These are phyloP conservation scores for Jamesozyma piceae DNA, from an alignment of 805 yeast species.

Conservation along the genomic window DNA sequence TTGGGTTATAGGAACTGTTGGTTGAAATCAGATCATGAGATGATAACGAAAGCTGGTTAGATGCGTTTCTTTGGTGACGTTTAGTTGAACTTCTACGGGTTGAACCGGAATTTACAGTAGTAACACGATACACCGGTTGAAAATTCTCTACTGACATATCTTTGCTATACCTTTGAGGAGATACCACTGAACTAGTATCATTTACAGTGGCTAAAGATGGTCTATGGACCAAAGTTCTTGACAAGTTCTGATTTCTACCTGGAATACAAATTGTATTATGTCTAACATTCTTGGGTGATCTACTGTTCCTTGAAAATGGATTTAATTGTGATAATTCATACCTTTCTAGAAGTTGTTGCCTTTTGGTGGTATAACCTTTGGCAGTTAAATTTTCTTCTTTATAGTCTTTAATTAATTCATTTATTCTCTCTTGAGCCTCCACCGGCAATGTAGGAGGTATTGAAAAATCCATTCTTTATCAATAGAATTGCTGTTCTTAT, in stretches of 20 bases:
- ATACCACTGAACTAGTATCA: conserved; percentile 5
- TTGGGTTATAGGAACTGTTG: conserved; percentile 20
- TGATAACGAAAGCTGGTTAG: conserved; percentile 26
- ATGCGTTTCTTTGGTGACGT: conserved; percentile 11
- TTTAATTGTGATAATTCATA: background rate
- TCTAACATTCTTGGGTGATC: conserved; percentile 6
- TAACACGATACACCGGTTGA: conserved; percentile 17
- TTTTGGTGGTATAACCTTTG: conserved; percentile 59
- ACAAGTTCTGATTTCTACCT: conserved; percentile 14
- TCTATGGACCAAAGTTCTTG: conserved; percentile 5
- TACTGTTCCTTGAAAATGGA: background rate
- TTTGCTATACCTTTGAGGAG: conserved; percentile 2
- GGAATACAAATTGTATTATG: conserved; percentile 9
- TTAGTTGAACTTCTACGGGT: conserved; percentile 9
- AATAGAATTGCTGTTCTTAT: too few species aligned
- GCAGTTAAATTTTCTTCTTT: conserved; percentile 64
- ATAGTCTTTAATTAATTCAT: conserved; percentile 40
- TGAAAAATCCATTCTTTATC: conserved; percentile 36
- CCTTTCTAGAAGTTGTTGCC: conserved; percentile 26
- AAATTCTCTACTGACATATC: background rate
- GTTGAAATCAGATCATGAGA: conserved; percentile 19
- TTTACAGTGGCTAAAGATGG: background rate
- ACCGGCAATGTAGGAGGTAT: conserved; percentile 37
- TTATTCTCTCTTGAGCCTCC: conserved; percentile 31
- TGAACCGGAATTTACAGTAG: conserved; percentile 25